phyloP scores from a whole-genome alignment of 208 protist species.

The Crithidia brevicula region DNA sequence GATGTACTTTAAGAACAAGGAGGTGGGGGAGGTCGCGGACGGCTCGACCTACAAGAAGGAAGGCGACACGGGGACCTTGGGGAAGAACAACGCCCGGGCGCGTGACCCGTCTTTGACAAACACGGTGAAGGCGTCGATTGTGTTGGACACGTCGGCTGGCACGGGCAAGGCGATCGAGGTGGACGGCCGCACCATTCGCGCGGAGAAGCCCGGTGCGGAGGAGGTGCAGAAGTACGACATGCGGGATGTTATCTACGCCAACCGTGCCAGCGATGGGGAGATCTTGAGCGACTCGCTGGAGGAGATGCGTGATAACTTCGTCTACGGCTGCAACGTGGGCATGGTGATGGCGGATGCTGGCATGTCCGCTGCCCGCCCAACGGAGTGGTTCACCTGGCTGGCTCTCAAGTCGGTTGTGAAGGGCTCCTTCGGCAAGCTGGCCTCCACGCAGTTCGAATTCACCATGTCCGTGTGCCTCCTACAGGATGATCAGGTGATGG shows the following conservation, averaged over 20 bases:
- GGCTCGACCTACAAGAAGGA: slow-evolving; percentile 74
- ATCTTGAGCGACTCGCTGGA: slow-evolving; percentile 55
- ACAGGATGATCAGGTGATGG: slow-evolving; percentile 76
- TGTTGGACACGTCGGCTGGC: slow-evolving; percentile 42
- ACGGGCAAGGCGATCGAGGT: slow-evolving; percentile 35
- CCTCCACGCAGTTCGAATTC: slow-evolving; percentile 34
- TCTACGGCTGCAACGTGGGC: slow-evolving; percentile 62
- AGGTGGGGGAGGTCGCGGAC: slow-evolving; percentile 39
- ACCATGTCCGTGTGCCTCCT: slow-evolving; percentile 66
- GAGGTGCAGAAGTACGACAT: slow-evolving; percentile 79
- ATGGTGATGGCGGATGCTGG: slow-evolving; percentile 74
- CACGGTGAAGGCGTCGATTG: slow-evolving; percentile 54
- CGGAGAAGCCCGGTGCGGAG: slow-evolving; percentile 51
- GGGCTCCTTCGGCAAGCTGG: slow-evolving; percentile 53
- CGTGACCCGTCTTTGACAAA: slow-evolving; percentile 54
- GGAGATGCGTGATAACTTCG: slow-evolving; percentile 64
- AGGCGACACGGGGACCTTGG: slow-evolving; percentile 46
- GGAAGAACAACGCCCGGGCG: slow-evolving; percentile 31
- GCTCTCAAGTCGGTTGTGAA: slow-evolving; percentile 60
- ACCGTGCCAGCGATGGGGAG: slow-evolving; percentile 38
- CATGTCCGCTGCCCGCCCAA: slow-evolving; percentile 41
- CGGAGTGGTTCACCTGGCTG: slow-evolving; percentile 70
- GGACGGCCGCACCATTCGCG: slow-evolving; percentile 59
- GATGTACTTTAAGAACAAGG: slow-evolving; percentile 88
- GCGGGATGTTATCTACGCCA: slow-evolving; percentile 51